Evolutionary conservation across 2,329 filamentous ascomycete genomes (phyloP).

Genomic region (Trichoderma gracile): DNA sequence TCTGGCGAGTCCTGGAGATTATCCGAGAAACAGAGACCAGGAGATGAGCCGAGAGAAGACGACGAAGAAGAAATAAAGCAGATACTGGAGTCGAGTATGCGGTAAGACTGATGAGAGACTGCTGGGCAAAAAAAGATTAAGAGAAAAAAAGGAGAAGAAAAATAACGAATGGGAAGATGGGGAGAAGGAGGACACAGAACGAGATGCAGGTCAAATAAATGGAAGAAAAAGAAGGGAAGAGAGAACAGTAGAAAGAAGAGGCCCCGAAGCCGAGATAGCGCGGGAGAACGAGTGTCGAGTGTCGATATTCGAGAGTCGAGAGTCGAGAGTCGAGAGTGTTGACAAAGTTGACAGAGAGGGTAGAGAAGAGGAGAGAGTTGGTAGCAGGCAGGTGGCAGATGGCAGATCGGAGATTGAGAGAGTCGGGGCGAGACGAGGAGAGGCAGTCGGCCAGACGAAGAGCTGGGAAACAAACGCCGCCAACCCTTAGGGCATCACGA

Average conservation of each 20-base stretch:
- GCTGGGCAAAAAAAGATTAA: background rate
- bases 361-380: background rate
- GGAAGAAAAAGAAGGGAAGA: background rate
- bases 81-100: background rate
- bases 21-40: slow-evolving; percentile 4
- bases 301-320: background rate
- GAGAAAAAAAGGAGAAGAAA: background rate
- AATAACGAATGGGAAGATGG: too few species aligned
- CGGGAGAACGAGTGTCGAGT: background rate
- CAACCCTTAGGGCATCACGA: slow-evolving; percentile 22
- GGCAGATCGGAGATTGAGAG: too few species aligned
- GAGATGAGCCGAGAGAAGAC: background rate
- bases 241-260: background rate
- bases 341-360: background rate
- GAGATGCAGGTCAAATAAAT: background rate
- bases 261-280: background rate
- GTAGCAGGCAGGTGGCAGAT: too few species aligned
- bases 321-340: background rate
- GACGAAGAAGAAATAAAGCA: too few species aligned
- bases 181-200: background rate
- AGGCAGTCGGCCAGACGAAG: background rate
- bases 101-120: background rate
- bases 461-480: slow-evolving; percentile 2
- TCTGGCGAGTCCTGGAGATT: slow-evolving; percentile 16
- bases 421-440: background rate